Evolutionary conservation across 768 basidiomycete species (phyloP).

Genomic region (Auricularia sp.): DNA sequence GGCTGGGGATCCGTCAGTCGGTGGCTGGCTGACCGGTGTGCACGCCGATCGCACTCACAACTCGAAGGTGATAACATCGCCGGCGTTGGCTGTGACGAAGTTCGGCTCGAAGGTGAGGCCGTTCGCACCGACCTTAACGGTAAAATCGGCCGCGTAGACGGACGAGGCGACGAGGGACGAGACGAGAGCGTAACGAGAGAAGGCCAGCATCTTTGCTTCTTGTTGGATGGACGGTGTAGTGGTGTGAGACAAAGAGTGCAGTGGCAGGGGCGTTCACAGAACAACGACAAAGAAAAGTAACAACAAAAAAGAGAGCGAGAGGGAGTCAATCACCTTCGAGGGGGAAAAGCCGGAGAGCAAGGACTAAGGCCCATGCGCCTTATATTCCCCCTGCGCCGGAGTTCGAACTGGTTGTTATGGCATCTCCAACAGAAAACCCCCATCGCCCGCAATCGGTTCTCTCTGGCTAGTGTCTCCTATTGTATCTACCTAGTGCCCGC

Average conservation of each 20-base stretch:
- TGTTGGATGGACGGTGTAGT: neutral
- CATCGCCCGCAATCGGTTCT: neutral
- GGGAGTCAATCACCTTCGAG: conserved; percentile 3
- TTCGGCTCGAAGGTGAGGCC: neutral
- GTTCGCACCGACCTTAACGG: neutral
- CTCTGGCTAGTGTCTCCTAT: neutral
- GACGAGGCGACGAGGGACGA: conserved; percentile 2
- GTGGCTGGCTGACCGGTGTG: neutral
- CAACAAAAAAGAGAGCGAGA: neutral
- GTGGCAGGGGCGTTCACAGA: neutral
- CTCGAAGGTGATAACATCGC: neutral
- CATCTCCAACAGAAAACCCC: neutral
- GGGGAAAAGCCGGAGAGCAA: neutral
- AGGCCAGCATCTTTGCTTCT: neutral
- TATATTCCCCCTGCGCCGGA: neutral
- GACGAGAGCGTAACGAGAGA: neutral
- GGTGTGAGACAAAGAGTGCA: neutral
- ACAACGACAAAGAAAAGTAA: neutral
- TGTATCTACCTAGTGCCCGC: neutral
- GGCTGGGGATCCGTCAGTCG: neutral
- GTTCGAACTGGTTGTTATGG: neutral
- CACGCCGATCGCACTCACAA: neutral
- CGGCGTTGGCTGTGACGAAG: neutral
- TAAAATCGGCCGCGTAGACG: neutral
- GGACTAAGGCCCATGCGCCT: neutral